Evolutionary conservation across 2,329 filamentous ascomycete genomes (phyloP).

Genomic region (Xylariaceae sp.): DNA sequence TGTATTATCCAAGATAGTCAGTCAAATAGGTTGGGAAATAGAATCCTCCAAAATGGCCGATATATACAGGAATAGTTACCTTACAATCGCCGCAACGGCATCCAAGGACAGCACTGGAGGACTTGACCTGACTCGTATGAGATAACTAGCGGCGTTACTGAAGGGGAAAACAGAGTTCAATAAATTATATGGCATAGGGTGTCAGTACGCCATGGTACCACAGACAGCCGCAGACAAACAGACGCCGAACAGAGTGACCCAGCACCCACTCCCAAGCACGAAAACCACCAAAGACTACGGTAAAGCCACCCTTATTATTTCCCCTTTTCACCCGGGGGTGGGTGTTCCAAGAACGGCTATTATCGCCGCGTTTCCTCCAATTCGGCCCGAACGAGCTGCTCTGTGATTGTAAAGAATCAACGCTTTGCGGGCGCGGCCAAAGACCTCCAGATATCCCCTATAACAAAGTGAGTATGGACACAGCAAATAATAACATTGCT

Average conservation of each 20-base stretch:
- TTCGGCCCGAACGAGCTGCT: slow-evolving; percentile 14
- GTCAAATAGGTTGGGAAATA: slow-evolving; percentile 3
- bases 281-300: slow-evolving; percentile 2
- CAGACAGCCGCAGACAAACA: not conserved
- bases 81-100: slow-evolving; percentile 11
- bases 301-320: not conserved
- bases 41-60: slow-evolving; percentile 18
- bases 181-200: slow-evolving; percentile 5
- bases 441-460: slow-evolving; percentile 4
- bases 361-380: slow-evolving; percentile 16
- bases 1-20: slow-evolving; percentile 16
- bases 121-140: not conserved
- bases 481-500: not conserved
- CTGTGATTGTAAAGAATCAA: slow-evolving; percentile 15
- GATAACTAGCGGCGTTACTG: not conserved
- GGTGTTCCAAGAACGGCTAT: slow-evolving; percentile 15
- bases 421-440: slow-evolving; percentile 13
- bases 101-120: slow-evolving; percentile 5
- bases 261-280: slow-evolving; percentile 5
- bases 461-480: slow-evolving; percentile 6
- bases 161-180: slow-evolving; percentile 7
- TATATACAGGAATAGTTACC: slow-evolving; percentile 13
- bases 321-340: slow-evolving; percentile 12
- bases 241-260: slow-evolving; percentile 3
- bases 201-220: slow-evolving; percentile 2